These are phyloP conservation scores for Pythium rhizo-oryzae DNA, from an alignment of 352 stramenopile species.

Conservation along the genomic window DNA sequence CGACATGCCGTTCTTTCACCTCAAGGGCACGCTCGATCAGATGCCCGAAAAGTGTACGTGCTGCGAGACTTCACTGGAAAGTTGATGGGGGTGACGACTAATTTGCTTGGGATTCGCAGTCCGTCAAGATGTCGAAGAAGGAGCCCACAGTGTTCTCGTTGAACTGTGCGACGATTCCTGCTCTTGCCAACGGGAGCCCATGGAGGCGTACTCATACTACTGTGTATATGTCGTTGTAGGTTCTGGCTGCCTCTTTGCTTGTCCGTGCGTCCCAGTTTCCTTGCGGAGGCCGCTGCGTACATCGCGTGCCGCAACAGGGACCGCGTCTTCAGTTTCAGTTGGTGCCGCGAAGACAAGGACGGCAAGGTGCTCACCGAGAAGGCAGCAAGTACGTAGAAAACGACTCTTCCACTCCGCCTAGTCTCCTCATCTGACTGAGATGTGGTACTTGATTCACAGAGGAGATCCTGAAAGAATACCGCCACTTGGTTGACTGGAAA, in stretches of 20 bases:
- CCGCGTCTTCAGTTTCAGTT: conserved; percentile 81
- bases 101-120: conserved; percentile 32
- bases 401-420: not conserved
- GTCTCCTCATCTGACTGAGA: not conserved
- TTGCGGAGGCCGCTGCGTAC: conserved; percentile 76
- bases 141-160: conserved; percentile 60
- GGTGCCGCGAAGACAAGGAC: conserved; percentile 58
- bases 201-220: not conserved
- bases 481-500: conserved; percentile 66
- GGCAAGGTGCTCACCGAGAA: conserved; percentile 64
- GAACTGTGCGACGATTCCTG: conserved; percentile 48
- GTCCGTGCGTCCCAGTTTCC: conserved; percentile 48
- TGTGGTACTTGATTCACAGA: conserved; percentile 31
- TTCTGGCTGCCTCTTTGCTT: conserved; percentile 75
- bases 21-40: conserved; percentile 58
- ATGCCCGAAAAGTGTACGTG: conserved; percentile 79
- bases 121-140: conserved; percentile 45
- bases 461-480: conserved; percentile 66
- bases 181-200: not conserved
- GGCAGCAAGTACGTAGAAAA: conserved; percentile 55
- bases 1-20: conserved; percentile 76
- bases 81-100: not conserved
- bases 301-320: conserved; percentile 76
- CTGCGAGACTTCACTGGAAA: no score
- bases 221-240: conserved; percentile 24